phyloP scores from a whole-genome alignment of 306 rosid genomes.

The Oxytropis ochrocephala region DNA sequence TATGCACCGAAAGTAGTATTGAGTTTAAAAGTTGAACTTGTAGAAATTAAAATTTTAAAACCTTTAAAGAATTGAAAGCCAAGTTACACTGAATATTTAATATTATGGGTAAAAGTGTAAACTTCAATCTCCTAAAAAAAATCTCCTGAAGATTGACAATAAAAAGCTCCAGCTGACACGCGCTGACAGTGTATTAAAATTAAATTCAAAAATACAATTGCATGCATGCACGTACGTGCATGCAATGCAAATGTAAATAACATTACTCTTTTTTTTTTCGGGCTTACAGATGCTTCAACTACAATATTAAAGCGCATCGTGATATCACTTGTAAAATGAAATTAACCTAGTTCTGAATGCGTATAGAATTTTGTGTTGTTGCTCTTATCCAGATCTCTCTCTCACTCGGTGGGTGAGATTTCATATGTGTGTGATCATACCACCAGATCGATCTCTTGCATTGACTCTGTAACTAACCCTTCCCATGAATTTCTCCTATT shows the following conservation, averaged over 20 bases:
- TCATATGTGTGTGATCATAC: not conserved
- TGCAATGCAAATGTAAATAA: not conserved
- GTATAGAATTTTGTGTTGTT: not conserved
- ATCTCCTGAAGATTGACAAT: no score
- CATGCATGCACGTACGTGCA: not conserved
- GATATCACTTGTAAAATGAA: no score
- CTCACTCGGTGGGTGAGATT: constrained; percentile 3
- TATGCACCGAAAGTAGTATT: no score
- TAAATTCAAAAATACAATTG: not conserved
- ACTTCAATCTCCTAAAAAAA: no score
- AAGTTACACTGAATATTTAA: not conserved
- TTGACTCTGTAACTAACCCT: constrained; percentile 32
- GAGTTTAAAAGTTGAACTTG: no score
- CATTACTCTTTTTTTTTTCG: no score
- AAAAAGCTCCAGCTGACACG: no score
- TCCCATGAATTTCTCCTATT: constrained; percentile 21
- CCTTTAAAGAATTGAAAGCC: not conserved
- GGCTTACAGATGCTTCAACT: no score
- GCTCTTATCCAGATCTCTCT: not conserved
- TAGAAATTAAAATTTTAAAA: no score
- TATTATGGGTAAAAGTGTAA: not conserved
- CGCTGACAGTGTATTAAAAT: not conserved
- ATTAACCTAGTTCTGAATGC: constrained; percentile 18
- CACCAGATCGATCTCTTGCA: constrained; percentile 35
- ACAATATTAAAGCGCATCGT: no score